These are phyloP conservation scores for Phytophthora fragariae DNA, from an alignment of 352 stramenopile genomes.

Conservation along the genomic window DNA sequence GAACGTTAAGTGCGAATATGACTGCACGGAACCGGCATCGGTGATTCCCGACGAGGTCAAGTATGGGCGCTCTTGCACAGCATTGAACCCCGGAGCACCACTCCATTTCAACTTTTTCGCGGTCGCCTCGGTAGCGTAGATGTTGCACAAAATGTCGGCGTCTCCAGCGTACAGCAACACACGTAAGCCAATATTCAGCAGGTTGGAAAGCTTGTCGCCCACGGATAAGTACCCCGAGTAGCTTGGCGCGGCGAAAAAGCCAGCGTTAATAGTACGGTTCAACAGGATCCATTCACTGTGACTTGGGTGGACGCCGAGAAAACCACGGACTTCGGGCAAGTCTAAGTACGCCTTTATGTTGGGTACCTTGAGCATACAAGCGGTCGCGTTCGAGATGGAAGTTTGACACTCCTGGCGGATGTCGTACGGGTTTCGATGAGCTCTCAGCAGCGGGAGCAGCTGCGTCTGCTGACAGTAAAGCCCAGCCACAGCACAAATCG, in stretches of 20 bases:
- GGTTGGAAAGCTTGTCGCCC: slow-evolving; percentile 17
- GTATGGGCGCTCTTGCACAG: slow-evolving; percentile 8
- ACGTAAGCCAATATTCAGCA: slow-evolving; percentile 30
- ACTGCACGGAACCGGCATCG: slow-evolving; percentile 36
- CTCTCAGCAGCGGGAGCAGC: slow-evolving; percentile 41
- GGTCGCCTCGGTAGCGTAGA: slow-evolving; percentile 45
- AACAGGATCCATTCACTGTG: slow-evolving; percentile 83
- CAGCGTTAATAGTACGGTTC: slow-evolving; percentile 90
- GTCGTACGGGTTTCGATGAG: slow-evolving; percentile 63
- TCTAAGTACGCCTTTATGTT: slow-evolving; percentile 66
- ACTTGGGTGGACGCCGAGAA: slow-evolving; percentile 41
- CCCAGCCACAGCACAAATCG: slow-evolving; percentile 32
- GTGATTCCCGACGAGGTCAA: slow-evolving; percentile 7
- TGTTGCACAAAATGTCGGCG: slow-evolving; percentile 51
- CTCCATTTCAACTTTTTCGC: slow-evolving; percentile 39
- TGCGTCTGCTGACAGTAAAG: slow-evolving; percentile 49
- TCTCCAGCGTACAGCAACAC: slow-evolving; percentile 40
- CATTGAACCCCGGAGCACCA: slow-evolving; percentile 36
- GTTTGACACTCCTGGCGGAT: slow-evolving; percentile 49
- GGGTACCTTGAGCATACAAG: slow-evolving; percentile 45
- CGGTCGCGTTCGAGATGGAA: slow-evolving; percentile 14
- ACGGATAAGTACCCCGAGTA: slow-evolving; percentile 65
- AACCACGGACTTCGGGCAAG: slow-evolving; percentile 36
- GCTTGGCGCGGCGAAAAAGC: slow-evolving; percentile 64
- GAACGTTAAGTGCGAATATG: slow-evolving; percentile 46